A percentile compares a stretch with the other conserved stretches of the same genome.
Conservation (phyloP, 2,329 filamentous ascomycete species). For the Macrophomina pseudophaseolina region DNA sequence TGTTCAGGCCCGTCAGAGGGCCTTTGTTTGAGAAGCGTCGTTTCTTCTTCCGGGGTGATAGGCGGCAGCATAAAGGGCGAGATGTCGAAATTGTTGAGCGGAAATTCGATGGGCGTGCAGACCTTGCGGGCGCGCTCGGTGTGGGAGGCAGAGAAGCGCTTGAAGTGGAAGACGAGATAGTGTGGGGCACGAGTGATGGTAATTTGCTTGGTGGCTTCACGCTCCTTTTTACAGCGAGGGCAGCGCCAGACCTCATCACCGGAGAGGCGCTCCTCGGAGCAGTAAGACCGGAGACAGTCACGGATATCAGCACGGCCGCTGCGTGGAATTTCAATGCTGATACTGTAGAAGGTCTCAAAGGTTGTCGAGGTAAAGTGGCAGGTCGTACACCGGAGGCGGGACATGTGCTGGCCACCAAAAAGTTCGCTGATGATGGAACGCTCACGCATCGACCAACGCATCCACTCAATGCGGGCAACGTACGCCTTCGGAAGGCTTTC, state of each 20-base stretch:
- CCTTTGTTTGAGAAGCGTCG: constrained; percentile 41
- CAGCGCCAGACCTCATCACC: constrained; percentile 75
- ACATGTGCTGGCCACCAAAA: constrained; percentile 75
- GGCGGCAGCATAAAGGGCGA: constrained; percentile 63
- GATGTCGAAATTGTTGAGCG: constrained; percentile 71
- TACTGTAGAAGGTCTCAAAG: constrained; percentile 73
- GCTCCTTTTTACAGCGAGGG: constrained; percentile 72
- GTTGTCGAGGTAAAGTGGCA: constrained; percentile 69
- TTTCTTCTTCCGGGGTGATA: constrained; percentile 41
- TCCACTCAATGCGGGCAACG: constrained; percentile 77
- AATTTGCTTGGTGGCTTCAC: constrained; percentile 71
- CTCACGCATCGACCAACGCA: constrained; percentile 70
- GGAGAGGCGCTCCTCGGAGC: constrained; percentile 68
- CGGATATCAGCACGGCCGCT: constrained; percentile 65
- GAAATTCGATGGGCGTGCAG: constrained; percentile 74
- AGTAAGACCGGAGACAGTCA: constrained; percentile 73
- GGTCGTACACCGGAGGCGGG: constrained; percentile 64
- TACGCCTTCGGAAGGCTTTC: constrained; percentile 66
- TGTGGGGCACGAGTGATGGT: constrained; percentile 79
- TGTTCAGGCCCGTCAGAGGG: constrained; percentile 34
- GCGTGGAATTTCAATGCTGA: constrained; percentile 72
- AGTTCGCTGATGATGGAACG: constrained; percentile 78
- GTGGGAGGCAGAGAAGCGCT: constrained; percentile 67
- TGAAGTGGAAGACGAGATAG: constrained; percentile 78
- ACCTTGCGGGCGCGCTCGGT: constrained; percentile 68